A percentile compares a stretch with the other conserved stretches of the same genome.
These are phyloP conservation scores for Allium sativum DNA, from an alignment of 106 monocot genomes.

Conservation along the genomic window DNA sequence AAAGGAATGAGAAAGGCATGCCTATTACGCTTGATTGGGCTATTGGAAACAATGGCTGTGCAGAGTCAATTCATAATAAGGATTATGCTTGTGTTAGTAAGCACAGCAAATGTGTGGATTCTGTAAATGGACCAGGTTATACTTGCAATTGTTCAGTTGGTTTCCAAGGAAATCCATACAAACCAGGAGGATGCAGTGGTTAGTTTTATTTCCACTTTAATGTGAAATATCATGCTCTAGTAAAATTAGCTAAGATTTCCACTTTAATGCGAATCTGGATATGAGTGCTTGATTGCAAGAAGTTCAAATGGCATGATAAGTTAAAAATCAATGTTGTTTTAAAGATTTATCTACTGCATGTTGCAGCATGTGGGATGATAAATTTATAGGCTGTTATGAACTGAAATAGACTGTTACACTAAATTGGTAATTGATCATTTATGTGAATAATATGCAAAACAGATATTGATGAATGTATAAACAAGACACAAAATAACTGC, in stretches of 20 bases:
- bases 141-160: conserved; percentile 21
- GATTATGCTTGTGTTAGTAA: not conserved
- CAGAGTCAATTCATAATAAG: not conserved
- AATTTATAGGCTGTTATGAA: too few relatives aligned
- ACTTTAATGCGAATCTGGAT: too few relatives aligned
- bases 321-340: too few relatives aligned
- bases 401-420: too few relatives aligned
- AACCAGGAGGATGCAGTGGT: conserved; percentile 30
- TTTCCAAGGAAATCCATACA: conserved; percentile 35
- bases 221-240: not conserved
- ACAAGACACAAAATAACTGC: not conserved
- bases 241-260: too few relatives aligned
- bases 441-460: too few relatives aligned
- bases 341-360: too few relatives aligned
- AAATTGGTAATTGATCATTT: too few relatives aligned
- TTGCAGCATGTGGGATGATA: not conserved
- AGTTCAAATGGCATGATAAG: too few relatives aligned
- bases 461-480: conserved; percentile 5
- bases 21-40: conserved; percentile 30
- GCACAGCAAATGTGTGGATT: not conserved
- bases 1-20: not conserved
- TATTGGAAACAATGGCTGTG: conserved; percentile 11
- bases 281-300: too few relatives aligned
- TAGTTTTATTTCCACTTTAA: not conserved
- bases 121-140: conserved; percentile 6